phyloP scores from a whole-genome alignment of 2,329 filamentous ascomycete species.

The Xylaria multiplex region DNA sequence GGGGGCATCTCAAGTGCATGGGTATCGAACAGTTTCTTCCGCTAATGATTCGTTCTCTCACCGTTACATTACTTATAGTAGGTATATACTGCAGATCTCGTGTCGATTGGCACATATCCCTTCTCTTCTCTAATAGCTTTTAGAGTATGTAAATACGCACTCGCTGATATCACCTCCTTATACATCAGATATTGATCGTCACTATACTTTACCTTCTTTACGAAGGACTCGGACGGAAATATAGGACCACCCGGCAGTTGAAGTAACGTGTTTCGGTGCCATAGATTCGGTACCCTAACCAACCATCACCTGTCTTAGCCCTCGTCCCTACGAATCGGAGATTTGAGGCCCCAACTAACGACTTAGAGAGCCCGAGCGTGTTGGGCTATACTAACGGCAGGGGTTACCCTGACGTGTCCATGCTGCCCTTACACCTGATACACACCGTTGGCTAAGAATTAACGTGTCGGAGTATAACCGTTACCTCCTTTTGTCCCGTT shows the following conservation, averaged over 20 bases:
- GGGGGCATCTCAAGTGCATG: conserved; percentile 19
- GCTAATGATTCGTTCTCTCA: conserved; percentile 6
- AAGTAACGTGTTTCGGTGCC: conserved; percentile 17
- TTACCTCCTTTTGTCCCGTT: conserved; percentile 1
- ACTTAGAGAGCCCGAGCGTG: conserved; percentile 8
- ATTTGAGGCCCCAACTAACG: conserved; percentile 3
- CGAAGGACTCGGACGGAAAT: conserved; percentile 2
- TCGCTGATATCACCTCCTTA: conserved; percentile 10
- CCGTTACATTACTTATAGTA: conserved; percentile 12
- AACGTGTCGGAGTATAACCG: conserved; percentile 6
- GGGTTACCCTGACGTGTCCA: neutral
- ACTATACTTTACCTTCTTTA: conserved; percentile 13
- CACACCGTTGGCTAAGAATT: conserved; percentile 16
- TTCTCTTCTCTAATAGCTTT: conserved; percentile 2
- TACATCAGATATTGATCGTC: conserved; percentile 18
- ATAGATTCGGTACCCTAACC: conserved; percentile 16
- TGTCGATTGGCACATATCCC: conserved; percentile 18
- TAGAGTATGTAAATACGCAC: neutral
- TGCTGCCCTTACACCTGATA: conserved; percentile 6
- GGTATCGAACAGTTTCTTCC: conserved; percentile 11
- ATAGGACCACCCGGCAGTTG: conserved; percentile 1
- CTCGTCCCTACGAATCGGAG: neutral
- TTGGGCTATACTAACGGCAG: conserved; percentile 2
- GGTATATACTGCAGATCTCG: conserved; percentile 14
- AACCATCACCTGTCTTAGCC: conserved; percentile 1